Evolutionary conservation across 2,329 filamentous ascomycete species (phyloP), one percentile per base, ranked within the genome.

Genomic region (Hypoxylon sp.): DNA sequence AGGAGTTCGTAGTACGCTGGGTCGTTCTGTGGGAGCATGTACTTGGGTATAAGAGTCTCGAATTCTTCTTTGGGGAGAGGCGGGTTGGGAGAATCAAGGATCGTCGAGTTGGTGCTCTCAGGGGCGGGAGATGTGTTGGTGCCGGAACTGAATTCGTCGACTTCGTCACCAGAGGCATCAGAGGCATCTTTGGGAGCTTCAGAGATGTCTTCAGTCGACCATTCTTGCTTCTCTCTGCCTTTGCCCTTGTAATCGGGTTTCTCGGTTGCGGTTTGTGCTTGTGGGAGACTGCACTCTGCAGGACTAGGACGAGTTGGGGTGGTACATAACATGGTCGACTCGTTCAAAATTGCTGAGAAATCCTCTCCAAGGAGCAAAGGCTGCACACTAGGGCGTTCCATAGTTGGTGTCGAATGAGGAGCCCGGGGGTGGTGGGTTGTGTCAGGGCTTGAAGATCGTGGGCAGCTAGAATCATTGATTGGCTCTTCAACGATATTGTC

Each of bases 21-120:
- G 17, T 67, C 67, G n/a, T 64, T 45, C 38, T 68, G 58, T 1
- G 62, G 53, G 1, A 63, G 36, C 14, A 48, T 56, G 21, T 28
- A 57, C 21, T 57, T 60, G 9, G 66, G 34, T 1, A 68, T 45
- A 34, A 62, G 7, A 11, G 13, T 5, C 13, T 50, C 25, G 7
- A 25, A 11, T 7, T 46, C 32, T 1, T 50, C 50, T 5, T 32
- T 13, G 23, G 2, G 11, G 5, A 25, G 23, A 30, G 3, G 13
- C n/a, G 21, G 13, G 7, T 25, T 5, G 7, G 21, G 13, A 2
- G 13, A 7, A 13, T n/a, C 14, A 7, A 36, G 34, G 34, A 36
- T 14, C 5, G 34, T n/a, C 34, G 14, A 4, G 5, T n/a, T n/a
- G 34, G 34, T 2, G 14, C 5, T 36, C 11, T 7, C 13, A n/a